These are phyloP conservation scores for Leccinum sublutescens DNA, from an alignment of 768 basidiomycete species.

Conservation along the genomic window DNA sequence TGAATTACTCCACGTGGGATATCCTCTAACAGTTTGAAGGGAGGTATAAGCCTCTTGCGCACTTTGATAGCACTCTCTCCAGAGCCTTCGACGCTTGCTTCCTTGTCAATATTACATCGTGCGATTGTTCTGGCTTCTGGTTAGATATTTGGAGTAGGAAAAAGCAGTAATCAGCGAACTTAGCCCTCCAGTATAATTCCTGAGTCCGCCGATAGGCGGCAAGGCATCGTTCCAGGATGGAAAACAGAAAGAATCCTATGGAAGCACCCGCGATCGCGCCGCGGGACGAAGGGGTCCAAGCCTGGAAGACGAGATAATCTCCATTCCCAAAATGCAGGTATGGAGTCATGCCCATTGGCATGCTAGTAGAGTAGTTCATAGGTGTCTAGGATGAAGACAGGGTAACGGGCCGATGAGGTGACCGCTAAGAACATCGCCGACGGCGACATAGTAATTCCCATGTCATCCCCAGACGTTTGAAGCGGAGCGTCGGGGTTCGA, in stretches of 20 bases:
- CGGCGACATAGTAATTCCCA: not conserved
- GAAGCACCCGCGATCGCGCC: slow-evolving; percentile 77
- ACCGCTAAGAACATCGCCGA: not conserved
- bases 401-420: not conserved
- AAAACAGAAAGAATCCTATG: slow-evolving; percentile 65
- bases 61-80: slow-evolving; percentile 1
- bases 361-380: slow-evolving; percentile 8
- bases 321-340: slow-evolving; percentile 69
- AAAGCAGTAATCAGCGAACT: slow-evolving; percentile 37
- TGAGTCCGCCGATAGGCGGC: slow-evolving; percentile 52
- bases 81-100: not conserved
- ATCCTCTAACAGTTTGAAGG: slow-evolving; percentile 70
- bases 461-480: not conserved
- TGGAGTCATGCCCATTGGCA: slow-evolving; percentile 51
- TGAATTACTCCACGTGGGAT: slow-evolving; percentile 66
- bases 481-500: not conserved
- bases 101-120: slow-evolving; percentile 1
- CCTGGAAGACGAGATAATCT: slow-evolving; percentile 64
- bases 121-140: slow-evolving; percentile 9
- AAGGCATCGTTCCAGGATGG: slow-evolving; percentile 70
- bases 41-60: slow-evolving; percentile 39
- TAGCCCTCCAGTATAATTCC: slow-evolving; percentile 57
- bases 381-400: not conserved
- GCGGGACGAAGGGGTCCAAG: slow-evolving; percentile 63
- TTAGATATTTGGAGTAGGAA: not conserved